Evolutionary conservation across 169 alveolate genomes (phyloP), one percentile per base, ranked within the genome.

Genomic region (Plasmodium ovale): DNA sequence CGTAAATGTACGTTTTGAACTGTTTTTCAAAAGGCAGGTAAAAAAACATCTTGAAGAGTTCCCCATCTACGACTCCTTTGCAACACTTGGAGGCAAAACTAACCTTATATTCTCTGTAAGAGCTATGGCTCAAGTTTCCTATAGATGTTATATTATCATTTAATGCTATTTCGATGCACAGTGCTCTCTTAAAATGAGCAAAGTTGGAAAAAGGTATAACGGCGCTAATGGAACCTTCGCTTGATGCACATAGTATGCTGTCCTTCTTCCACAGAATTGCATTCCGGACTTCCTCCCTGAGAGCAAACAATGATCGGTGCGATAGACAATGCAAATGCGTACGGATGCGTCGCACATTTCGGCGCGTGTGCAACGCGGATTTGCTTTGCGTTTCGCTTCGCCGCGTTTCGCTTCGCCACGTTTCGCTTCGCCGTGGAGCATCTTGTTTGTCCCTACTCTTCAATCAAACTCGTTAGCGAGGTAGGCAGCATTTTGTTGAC

Each of bases 1-100:
- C 88, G 27, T 60, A 77, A 27, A 77, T 60, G 25, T 77, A 77
- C 19, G 77, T 60, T 35, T 62, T 58, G 33, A 60, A 67, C 64
- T 77, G 88, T 35, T 49, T 62, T 67, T 77, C 88, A 60, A 77
- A 77, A 35, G 88, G 77, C 31, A 77, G 3, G n/a, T 60, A 47
- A 60, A 77, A 77, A 51, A 77, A 77, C 77, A 77, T 62, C 35
- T 77, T 77, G 6, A 77, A 62, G 14, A 77, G 21, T 14, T 77
- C 88, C 12, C 88, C 88, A 51, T 77, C 88, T 3, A 77, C 74
- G 44, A 77, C 44, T 12, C 88, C 88, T 42, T 62, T 77, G 19
- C 69, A 77, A 33, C 16, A 25, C 60, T 77, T 77, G 31, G 73
- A 16, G 21, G 74, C 23, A 27, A 62, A 58, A 54, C 31, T 77